Conservation (phyloP, 768 basidiomycete genomes). For the Tylopilus rubrobrunneus region DNA sequence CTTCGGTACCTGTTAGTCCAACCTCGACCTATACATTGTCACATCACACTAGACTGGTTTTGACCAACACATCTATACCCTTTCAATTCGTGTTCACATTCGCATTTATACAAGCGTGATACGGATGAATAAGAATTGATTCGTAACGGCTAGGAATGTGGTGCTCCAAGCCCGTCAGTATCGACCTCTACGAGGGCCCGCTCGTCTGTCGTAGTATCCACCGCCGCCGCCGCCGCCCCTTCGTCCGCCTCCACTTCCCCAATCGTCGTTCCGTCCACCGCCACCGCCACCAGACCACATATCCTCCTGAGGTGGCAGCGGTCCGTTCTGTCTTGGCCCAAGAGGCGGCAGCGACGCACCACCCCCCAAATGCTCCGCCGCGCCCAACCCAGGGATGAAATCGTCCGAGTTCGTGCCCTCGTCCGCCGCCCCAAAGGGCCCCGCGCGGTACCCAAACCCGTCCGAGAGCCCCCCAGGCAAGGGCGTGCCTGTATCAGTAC, state of each 20-base stretch:
- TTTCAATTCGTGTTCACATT: neutral
- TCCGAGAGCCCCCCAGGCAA: slow-evolving; percentile 16
- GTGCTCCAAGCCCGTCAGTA: slow-evolving; percentile 11
- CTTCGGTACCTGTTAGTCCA: slow-evolving; percentile 2
- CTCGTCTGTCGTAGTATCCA: slow-evolving; percentile 28
- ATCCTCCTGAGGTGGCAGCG: slow-evolving; percentile 51
- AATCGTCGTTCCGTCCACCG: slow-evolving; percentile 34
- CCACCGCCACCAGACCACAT: slow-evolving; percentile 40
- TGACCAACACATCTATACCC: neutral
- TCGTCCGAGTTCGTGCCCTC: slow-evolving; percentile 44
- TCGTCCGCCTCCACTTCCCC: slow-evolving; percentile 31
- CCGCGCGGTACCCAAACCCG: slow-evolving; percentile 24
- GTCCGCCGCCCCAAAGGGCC: slow-evolving; percentile 22
- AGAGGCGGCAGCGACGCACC: slow-evolving; percentile 14
- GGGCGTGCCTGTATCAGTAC: slow-evolving; percentile 21
- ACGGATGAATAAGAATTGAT: neutral
- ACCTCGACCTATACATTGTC: slow-evolving; percentile 8
- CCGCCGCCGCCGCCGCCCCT: slow-evolving; percentile 29
- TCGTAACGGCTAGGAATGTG: neutral
- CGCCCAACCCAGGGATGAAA: slow-evolving; percentile 63
- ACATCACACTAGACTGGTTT: slow-evolving; percentile 10
- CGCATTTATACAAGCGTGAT: neutral
- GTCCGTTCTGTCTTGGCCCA: slow-evolving; percentile 33
- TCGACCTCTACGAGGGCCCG: slow-evolving; percentile 24
- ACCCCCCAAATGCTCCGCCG: slow-evolving; percentile 26